Evolutionary conservation across 768 basidiomycete species (phyloP).

Genomic region (Rhodotorula kratochvilovae): DNA sequence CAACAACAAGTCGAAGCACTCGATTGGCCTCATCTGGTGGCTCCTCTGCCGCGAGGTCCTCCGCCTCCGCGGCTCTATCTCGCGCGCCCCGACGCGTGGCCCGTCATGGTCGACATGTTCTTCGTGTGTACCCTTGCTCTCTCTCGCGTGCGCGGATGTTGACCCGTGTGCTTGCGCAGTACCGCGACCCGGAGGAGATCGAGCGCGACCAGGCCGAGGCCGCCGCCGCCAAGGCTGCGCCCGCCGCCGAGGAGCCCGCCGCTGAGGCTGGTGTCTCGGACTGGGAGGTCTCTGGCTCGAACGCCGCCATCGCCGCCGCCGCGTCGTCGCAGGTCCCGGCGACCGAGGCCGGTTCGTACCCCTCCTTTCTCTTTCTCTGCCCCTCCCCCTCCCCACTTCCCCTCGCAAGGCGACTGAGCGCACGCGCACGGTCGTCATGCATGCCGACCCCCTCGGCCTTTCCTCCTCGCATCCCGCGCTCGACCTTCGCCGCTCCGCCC

Average conservation of each 20-base stretch:
- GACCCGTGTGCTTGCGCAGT: constrained; percentile 64
- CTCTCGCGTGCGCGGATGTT: not conserved
- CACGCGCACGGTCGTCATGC: too few species aligned
- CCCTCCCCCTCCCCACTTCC: not conserved
- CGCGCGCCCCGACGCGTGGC: constrained; percentile 91
- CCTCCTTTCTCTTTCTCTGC: constrained; percentile 12
- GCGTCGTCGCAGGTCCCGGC: constrained; percentile 55
- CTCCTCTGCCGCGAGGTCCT: constrained; percentile 94
- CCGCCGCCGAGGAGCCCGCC: constrained; percentile 55
- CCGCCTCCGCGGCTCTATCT: constrained; percentile 87
- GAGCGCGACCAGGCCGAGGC: constrained; percentile 96
- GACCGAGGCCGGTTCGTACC: constrained; percentile 55
- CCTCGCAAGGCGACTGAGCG: too few species aligned
- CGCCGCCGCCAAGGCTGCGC: constrained; percentile 70
- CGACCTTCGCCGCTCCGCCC: too few species aligned
- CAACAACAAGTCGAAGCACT: constrained; percentile 98
- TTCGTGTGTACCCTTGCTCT: constrained; percentile 29
- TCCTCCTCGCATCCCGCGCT: not conserved
- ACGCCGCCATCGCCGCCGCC: constrained; percentile 71
- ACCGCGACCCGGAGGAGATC: constrained; percentile 98
- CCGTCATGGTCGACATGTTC: constrained; percentile 71
- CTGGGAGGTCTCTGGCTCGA: constrained; percentile 59
- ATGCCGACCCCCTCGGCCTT: not conserved
- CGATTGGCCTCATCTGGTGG: constrained; percentile 97
- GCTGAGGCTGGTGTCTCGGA: constrained; percentile 53